Base-by-base conservation (phyloP, 1,139 yeast species). In the Kodamaea derodonti region DNA sequence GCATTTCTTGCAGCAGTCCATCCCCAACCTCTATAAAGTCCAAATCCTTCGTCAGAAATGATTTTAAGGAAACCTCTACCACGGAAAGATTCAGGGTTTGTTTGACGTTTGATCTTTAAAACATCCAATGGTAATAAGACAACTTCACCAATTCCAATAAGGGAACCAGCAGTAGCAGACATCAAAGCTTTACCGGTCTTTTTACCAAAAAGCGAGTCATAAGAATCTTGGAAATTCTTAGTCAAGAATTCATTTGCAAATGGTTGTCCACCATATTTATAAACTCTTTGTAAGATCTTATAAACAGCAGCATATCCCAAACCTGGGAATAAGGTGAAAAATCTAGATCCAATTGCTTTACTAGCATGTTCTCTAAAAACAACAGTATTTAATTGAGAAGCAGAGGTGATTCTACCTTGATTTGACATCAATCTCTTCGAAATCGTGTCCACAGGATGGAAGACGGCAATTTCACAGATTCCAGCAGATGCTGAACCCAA, bases 1-100 rank as follows among this genome's bases (percentile, higher is more conserved):
- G 97, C 97, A 59, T 92, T 92, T 76, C 99, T 82, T 33, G 99
- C 99, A 50, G 95, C 95, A 42, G 99, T 92, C 99, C 99, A 92
- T 39, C 97, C 97, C 95, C 97, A 90, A 48, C 99, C 99, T 60
- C 97, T 78, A 71, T 92, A 92, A 52, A 92, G 73, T 25, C 92
- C 88, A 43, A 87, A 75, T 15, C 98, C 98, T 68, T 94, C 98
- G 56, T 92, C 98, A 36, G 73, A 58, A 45, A 92, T 58, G 52
- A 92, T 87, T 64, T 78, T 84, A 45, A 88, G 42, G 67, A 92
- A 88, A 9, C 98, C 97, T 71, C 98, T 84, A 51, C 99, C 99
- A 63, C 81, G 83, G 78, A 92, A 92, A 16, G 98, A 72, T 63
- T 92, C 98, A 11, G 99, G 99, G 73, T 92, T 92, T 37, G 99